These are phyloP conservation scores for Amanita phalloides DNA, from an alignment of 768 basidiomycete genomes.

Conservation along the genomic window DNA sequence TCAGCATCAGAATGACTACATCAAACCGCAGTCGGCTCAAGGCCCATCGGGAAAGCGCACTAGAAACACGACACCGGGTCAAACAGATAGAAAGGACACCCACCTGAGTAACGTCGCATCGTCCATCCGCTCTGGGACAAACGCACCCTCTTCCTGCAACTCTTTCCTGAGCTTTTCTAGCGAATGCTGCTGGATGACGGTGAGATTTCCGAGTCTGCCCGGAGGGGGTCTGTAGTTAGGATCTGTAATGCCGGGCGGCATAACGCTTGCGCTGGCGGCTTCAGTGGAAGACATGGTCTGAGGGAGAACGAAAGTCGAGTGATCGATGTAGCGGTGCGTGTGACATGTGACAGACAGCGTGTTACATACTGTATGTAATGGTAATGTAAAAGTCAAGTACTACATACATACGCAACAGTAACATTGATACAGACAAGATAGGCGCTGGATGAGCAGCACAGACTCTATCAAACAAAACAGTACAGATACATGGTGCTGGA, in stretches of 20 bases:
- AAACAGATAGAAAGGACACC: not conserved
- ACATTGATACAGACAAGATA: too few species aligned
- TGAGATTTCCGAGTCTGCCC: conserved; percentile 70
- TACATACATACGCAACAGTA: too few species aligned
- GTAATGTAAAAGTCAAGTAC: too few species aligned
- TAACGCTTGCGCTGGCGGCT: conserved; percentile 40
- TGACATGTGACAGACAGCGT: too few species aligned
- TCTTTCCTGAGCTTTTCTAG: conserved; percentile 60
- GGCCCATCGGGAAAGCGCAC: not conserved
- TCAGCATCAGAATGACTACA: not conserved
- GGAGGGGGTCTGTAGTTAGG: conserved; percentile 55
- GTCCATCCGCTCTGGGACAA: conserved; percentile 57
- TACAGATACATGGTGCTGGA: conserved; percentile 14
- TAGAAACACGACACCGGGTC: not conserved
- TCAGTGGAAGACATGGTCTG: conserved; percentile 6
- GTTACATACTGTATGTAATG: too few species aligned
- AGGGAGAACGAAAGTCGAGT: conserved; percentile 3
- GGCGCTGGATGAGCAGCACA: too few species aligned
- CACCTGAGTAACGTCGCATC: conserved; percentile 59
- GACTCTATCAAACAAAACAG: not conserved
- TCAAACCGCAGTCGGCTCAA: too few species aligned
- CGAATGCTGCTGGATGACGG: conserved; percentile 43
- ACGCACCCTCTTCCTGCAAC: conserved; percentile 47
- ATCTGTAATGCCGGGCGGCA: conserved; percentile 52
- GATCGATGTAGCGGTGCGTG: conserved; percentile 5